Conservation (phyloP, 2,329 filamentous ascomycete species). For the Arthrobotrys entomopaga region DNA sequence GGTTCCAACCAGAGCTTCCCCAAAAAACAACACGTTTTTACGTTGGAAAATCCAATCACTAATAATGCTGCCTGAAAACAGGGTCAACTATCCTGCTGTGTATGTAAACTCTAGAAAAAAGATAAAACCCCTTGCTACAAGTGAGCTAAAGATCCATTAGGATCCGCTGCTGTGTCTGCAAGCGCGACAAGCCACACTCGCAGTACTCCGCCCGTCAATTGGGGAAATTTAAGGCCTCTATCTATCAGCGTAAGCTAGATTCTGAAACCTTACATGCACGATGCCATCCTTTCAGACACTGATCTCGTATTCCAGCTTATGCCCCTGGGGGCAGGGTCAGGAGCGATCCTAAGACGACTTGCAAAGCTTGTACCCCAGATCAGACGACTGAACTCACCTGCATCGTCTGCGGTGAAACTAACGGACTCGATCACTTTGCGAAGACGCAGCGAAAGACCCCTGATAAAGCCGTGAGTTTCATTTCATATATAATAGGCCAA, state of each 20-base stretch:
- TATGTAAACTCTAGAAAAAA: not conserved
- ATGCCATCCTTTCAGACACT: too few species aligned
- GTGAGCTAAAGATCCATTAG: not conserved
- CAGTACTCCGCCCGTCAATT: slow-evolving; percentile 57
- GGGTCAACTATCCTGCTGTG: slow-evolving; percentile 20
- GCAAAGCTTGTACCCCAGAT: slow-evolving; percentile 63
- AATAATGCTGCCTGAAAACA: slow-evolving; percentile 7
- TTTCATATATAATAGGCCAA: not conserved
- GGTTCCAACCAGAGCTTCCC: slow-evolving; percentile 9
- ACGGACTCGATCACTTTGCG: slow-evolving; percentile 65
- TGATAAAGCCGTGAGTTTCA: slow-evolving; percentile 64
- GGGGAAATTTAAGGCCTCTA: slow-evolving; percentile 45
- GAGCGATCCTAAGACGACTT: slow-evolving; percentile 54
- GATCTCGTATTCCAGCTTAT: slow-evolving; percentile 26
- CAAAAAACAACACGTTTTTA: slow-evolving; percentile 18
- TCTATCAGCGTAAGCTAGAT: slow-evolving; percentile 45
- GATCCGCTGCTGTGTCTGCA: slow-evolving; percentile 56
- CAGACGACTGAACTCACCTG: slow-evolving; percentile 66
- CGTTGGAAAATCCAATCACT: slow-evolving; percentile 8
- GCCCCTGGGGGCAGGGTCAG: slow-evolving; percentile 41
- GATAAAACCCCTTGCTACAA: too few species aligned
- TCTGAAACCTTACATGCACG: too few species aligned
- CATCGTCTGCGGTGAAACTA: slow-evolving; percentile 64
- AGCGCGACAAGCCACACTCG: slow-evolving; percentile 49
- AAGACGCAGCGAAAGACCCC: slow-evolving; percentile 66